phyloP scores from a whole-genome alignment of 1,284 basidiomycete species.

The Tremellales sp. region DNA sequence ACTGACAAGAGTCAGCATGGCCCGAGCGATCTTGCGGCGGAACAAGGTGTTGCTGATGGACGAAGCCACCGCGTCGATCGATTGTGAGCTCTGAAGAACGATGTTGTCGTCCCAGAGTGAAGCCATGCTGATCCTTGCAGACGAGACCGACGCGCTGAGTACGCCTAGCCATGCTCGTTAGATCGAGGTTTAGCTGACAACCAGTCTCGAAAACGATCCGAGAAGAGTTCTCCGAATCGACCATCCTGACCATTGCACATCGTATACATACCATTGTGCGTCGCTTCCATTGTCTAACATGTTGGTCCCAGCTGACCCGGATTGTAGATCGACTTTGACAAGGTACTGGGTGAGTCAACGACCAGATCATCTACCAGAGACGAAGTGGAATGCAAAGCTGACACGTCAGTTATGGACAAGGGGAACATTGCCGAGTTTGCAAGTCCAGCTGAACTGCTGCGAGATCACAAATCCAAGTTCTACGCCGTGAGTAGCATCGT shows the following conservation, averaged over 20 bases:
- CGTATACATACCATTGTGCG: conserved; percentile 61
- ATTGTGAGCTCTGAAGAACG: conserved; percentile 13
- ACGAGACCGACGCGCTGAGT: conserved; percentile 61
- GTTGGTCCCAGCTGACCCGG: not conserved
- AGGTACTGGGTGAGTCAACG: conserved; percentile 55
- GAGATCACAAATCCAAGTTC: conserved; percentile 64
- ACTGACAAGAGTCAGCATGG: conserved; percentile 56
- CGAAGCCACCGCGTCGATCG: conserved; percentile 63
- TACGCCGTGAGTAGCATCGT: conserved; percentile 48
- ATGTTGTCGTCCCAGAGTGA: not conserved
- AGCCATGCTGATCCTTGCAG: conserved; percentile 53
- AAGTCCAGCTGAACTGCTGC: conserved; percentile 64
- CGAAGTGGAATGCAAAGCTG: no score
- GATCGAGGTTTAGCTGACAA: conserved; percentile 4
- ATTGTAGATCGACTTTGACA: conserved; percentile 69
- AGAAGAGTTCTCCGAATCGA: conserved; percentile 57
- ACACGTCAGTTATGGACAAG: conserved; percentile 45
- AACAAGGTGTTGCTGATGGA: conserved; percentile 77
- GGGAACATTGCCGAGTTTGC: conserved; percentile 75
- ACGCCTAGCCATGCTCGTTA: conserved; percentile 27
- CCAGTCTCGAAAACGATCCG: conserved; percentile 48
- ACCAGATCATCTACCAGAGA: not conserved
- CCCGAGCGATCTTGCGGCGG: conserved; percentile 70
- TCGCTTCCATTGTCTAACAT: conserved; percentile 7
- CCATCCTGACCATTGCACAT: conserved; percentile 60